phyloP scores from a whole-genome alignment of 2,329 filamentous ascomycete species.

The Exophiala calicioides region DNA sequence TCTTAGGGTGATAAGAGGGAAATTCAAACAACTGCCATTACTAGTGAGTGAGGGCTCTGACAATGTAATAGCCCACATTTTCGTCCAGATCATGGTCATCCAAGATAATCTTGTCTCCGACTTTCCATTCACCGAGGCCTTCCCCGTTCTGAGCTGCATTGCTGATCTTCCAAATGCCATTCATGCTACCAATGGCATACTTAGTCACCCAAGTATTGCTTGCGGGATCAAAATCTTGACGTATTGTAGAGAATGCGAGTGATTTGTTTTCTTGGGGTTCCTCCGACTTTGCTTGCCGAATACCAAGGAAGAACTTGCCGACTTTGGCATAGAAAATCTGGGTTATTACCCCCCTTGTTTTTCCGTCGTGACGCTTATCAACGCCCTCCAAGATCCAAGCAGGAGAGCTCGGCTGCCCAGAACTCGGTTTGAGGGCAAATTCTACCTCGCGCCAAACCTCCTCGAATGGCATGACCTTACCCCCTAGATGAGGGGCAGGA shows the following conservation, averaged over 20 bases:
- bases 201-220: not conserved
- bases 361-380: conserved; percentile 2
- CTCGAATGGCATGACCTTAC: conserved; percentile 55
- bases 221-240: not conserved
- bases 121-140: too few relatives aligned
- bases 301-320: conserved; percentile 5
- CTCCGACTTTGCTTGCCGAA: not conserved
- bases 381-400: conserved; percentile 13
- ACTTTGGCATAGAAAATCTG: conserved; percentile 9
- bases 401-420: conserved; percentile 1
- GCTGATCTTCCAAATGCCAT: too few relatives aligned
- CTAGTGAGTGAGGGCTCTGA: too few relatives aligned
- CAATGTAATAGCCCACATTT: too few relatives aligned
- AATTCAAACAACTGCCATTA: too few relatives aligned
- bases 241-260: not conserved
- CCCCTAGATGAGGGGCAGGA: conserved; percentile 39
- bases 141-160: too few relatives aligned
- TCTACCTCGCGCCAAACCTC: conserved; percentile 42
- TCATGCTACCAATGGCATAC: too few relatives aligned
- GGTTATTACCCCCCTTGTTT: too few relatives aligned
- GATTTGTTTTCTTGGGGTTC: not conserved
- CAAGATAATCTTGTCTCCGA: too few relatives aligned
- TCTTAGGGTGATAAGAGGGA: too few relatives aligned
- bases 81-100: too few relatives aligned
- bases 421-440: too few relatives aligned